Evolutionary conservation across 2,329 filamentous ascomycete genomes (phyloP), one percentile per base, ranked within the genome.

Genomic region (Colletotrichum cuscutae): DNA sequence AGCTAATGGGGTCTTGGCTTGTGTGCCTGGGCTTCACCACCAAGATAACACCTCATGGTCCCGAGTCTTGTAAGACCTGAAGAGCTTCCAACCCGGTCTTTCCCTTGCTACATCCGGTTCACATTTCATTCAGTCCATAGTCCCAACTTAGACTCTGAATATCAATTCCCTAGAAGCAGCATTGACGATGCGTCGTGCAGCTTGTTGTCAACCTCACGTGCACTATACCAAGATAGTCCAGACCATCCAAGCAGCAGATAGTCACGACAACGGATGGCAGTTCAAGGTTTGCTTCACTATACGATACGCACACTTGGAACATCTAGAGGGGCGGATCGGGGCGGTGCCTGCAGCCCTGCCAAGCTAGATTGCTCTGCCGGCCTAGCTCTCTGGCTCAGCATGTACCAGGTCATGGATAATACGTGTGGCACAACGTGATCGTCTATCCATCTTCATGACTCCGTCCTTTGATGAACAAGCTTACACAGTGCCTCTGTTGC

Each of bases 321-420:
- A 54, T 26, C 22, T 46, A n/a, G 12, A 65, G 26, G 62, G 26
- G 35, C n/a, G 32, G 26, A 66, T 71, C 56, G n/a, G 56, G 32
- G 68, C 56, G 26, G 28, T 54, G 62, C 46, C 62, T 60, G 62
- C 32, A 60, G 46, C 62, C 63, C 32, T 67, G 26, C 56, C 56
- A 49, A 66, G 61, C 30, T 42, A 65, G 61, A 28, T 61, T 26
- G 19, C 15, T 66, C 26, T 35, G 56, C 24, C 46, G 24, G 54
- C 32, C 53, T 19, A 54, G 56, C 68, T 32, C 24, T 56, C 11
- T 32, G 37, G 26, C 26, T 32, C 49, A 19, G 54, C n/a, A 54
- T 8, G 26, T 46, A 32, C 15, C 22, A 35, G 12, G 19, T 12
- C 22, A 62, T 62, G 30, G 28, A 35, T 35, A 12, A 35, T 32